Percentiles rank a stretch among this genome's conserved stretches.
These are phyloP conservation scores for Panaeolus cyanescens DNA, from an alignment of 768 basidiomycete species.

Conservation along the genomic window DNA sequence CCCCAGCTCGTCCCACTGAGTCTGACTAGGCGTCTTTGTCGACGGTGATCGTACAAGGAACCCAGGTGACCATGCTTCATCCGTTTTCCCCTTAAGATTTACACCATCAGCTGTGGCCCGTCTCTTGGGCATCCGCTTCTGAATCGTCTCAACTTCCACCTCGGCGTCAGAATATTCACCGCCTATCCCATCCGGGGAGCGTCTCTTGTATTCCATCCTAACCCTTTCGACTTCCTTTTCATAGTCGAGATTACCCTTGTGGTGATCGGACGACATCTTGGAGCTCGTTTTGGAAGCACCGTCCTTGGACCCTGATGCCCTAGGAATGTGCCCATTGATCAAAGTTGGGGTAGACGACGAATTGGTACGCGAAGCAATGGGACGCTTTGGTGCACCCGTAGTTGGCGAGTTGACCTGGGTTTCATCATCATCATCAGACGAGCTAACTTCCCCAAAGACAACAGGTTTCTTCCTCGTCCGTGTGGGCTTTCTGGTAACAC, in stretches of 20 bases:
- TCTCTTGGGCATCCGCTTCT: constrained; percentile 42
- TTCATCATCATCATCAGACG: constrained; percentile 35
- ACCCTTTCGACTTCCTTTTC: constrained; percentile 45
- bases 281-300: constrained; percentile 1
- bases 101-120: constrained; percentile 4
- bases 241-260: constrained; percentile 28
- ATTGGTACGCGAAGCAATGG: constrained; percentile 14
- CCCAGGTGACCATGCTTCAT: constrained; percentile 47
- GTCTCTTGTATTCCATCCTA: constrained; percentile 20
- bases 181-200: not conserved
- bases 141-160: constrained; percentile 42
- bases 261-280: constrained; percentile 7
- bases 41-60: constrained; percentile 46
- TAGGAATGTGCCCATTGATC: constrained; percentile 18
- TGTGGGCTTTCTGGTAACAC: not conserved
- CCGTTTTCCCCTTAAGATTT: constrained; percentile 9
- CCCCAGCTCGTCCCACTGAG: constrained; percentile 1
- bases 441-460: constrained; percentile 28
- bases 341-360: constrained; percentile 30
- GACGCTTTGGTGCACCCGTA: constrained; percentile 12
- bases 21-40: constrained; percentile 12
- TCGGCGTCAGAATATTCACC: constrained; percentile 12
- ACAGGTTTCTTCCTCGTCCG: constrained; percentile 29
- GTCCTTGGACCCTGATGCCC: not conserved
- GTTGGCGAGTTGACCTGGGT: constrained; percentile 18